phyloP scores from a whole-genome alignment of 495 filamentous ascomycete genomes.

The Penicillium longicatenatum region DNA sequence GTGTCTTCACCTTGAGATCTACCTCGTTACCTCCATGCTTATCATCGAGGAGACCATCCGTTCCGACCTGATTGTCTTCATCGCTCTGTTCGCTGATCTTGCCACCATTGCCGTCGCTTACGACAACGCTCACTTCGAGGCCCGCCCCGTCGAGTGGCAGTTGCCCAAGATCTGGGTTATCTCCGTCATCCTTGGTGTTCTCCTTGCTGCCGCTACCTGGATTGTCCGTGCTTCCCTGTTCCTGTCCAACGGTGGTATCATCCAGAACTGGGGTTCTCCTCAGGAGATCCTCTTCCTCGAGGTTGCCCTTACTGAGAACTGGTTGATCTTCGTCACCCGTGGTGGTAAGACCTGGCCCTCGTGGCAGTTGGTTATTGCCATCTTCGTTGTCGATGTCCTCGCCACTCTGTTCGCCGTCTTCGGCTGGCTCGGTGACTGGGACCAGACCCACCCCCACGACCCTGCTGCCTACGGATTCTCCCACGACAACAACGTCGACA shows the following conservation, averaged over 20 bases:
- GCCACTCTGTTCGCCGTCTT: slow-evolving; percentile 74
- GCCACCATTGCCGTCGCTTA: slow-evolving; percentile 77
- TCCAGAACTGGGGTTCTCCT: slow-evolving; percentile 70
- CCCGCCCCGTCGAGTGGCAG: slow-evolving; percentile 75
- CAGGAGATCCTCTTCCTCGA: slow-evolving; percentile 76
- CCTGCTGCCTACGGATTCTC: slow-evolving; percentile 46
- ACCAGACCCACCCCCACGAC: slow-evolving; percentile 47
- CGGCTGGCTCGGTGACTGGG: slow-evolving; percentile 61
- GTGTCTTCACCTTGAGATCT: slow-evolving; percentile 75
- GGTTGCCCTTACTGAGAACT: slow-evolving; percentile 74
- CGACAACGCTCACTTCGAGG: slow-evolving; percentile 75
- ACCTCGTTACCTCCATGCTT: slow-evolving; percentile 77
- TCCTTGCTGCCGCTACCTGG: slow-evolving; percentile 70
- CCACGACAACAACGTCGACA: slow-evolving; percentile 62
- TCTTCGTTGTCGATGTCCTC: slow-evolving; percentile 69
- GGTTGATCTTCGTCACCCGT: slow-evolving; percentile 79
- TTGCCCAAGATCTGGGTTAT: slow-evolving; percentile 79
- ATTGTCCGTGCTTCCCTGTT: slow-evolving; percentile 67
- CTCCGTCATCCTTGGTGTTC: slow-evolving; percentile 63
- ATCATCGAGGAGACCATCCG: slow-evolving; percentile 73
- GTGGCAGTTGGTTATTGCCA: slow-evolving; percentile 71
- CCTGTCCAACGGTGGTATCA: slow-evolving; percentile 68
- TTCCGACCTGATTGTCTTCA: slow-evolving; percentile 71
- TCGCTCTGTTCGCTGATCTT: slow-evolving; percentile 75
- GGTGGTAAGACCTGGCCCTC: slow-evolving; percentile 71